Evolutionary conservation across 257 asterid species (phyloP).

Genomic region (Anisodus tanguticus): DNA sequence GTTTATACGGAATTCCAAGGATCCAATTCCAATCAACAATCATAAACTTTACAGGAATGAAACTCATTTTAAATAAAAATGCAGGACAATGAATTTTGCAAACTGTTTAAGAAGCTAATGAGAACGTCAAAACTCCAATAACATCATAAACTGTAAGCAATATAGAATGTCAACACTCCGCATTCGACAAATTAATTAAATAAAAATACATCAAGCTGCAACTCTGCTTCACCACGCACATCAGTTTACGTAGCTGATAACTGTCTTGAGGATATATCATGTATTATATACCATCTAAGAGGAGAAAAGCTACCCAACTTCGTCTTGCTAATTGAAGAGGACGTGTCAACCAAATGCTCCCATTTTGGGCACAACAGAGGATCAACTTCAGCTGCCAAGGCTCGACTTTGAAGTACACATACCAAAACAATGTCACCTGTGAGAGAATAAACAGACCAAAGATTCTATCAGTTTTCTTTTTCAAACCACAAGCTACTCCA

Average conservation of each 20-base stretch:
- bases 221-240: not conserved
- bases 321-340: not conserved
- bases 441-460: conserved; percentile 10
- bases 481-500: not conserved
- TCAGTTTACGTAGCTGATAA: not conserved
- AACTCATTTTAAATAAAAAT: not conserved
- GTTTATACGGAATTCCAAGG: not conserved
- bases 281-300: conserved; percentile 5
- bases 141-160: not conserved
- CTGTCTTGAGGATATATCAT: conserved; percentile 9
- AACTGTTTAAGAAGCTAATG: not conserved
- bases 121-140: not conserved
- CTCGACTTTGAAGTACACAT: not conserved
- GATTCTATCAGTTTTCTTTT: not conserved
- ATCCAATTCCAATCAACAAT: not conserved
- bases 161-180: not conserved
- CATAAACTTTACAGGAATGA: not conserved
- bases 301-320: not conserved
- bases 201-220: not conserved
- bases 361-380: not conserved
- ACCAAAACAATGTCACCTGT: conserved; percentile 14
- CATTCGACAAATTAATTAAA: not conserved
- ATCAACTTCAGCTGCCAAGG: not conserved
- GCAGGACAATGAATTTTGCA: not conserved
- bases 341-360: not conserved